phyloP scores from a whole-genome alignment of 352 stramenopile genomes.

The Phytopythium ostracodes region DNA sequence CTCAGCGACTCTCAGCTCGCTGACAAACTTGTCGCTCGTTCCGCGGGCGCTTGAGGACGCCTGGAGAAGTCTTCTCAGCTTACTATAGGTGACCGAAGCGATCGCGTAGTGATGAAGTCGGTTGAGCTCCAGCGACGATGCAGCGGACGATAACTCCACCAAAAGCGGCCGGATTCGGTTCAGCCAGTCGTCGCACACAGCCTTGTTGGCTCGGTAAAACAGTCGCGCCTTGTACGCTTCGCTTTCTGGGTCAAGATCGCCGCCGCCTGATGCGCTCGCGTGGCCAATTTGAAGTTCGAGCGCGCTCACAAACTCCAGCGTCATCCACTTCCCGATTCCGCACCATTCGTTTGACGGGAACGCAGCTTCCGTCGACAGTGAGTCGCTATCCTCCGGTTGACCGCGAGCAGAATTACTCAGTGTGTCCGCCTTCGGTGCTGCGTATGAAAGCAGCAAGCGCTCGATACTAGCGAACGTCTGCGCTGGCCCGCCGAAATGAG shows the following conservation, averaged over 20 bases:
- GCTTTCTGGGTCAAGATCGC: conserved; percentile 31
- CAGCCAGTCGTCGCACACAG: conserved; percentile 72
- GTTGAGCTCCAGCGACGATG: conserved; percentile 22
- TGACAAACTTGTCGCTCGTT: conserved; percentile 10
- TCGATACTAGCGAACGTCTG: conserved; percentile 80
- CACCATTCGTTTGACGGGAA: not conserved
- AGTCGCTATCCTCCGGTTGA: not conserved
- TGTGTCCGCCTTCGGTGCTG: not conserved
- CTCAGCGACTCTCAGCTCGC: conserved; percentile 28
- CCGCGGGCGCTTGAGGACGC: conserved; percentile 12
- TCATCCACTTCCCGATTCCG: conserved; percentile 29
- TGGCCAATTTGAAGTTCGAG: conserved; percentile 45
- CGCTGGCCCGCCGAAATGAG: conserved; percentile 66
- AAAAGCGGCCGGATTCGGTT: conserved; percentile 54
- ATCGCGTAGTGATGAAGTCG: conserved; percentile 45
- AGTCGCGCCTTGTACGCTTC: conserved; percentile 35
- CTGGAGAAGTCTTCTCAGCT: conserved; percentile 27
- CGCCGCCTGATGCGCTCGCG: conserved; percentile 13
- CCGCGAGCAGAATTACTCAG: not conserved
- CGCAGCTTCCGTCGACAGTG: not conserved
- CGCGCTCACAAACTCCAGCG: conserved; percentile 52
- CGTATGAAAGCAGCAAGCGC: conserved; percentile 43
- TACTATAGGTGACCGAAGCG: conserved; percentile 29
- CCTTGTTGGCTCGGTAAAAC: conserved; percentile 66
- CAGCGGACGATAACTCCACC: conserved; percentile 31